phyloP scores from a whole-genome alignment of 116 monocot species.

The Posidonia oceanica region DNA sequence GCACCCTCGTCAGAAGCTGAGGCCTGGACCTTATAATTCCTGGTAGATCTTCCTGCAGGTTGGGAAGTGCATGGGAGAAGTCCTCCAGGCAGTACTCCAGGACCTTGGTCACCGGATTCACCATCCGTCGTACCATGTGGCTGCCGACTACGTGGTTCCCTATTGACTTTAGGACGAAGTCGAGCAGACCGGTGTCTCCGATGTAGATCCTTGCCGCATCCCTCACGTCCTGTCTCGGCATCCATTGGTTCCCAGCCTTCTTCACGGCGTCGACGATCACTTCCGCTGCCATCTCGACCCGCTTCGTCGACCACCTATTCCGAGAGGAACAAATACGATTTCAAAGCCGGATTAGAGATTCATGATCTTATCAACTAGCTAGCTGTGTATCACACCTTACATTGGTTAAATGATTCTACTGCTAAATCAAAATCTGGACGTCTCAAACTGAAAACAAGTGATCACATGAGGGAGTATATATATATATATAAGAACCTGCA shows the following conservation, averaged over 20 bases:
- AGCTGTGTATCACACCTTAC: too few species aligned
- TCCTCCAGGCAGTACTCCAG: conserved; percentile 85
- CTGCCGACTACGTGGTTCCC: conserved; percentile 77
- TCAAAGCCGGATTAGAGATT: too few species aligned
- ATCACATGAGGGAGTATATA: too few species aligned
- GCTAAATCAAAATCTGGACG: too few species aligned
- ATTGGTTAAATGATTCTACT: too few species aligned
- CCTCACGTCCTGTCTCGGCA: conserved; percentile 78
- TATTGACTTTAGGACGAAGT: conserved; percentile 85
- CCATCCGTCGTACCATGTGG: conserved; percentile 63
- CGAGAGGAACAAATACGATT: too few species aligned
- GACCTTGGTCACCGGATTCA: conserved; percentile 91
- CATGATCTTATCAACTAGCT: too few species aligned
- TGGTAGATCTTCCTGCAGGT: background rate
- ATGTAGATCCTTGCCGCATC: conserved; percentile 70
- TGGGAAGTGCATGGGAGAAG: conserved; percentile 14
- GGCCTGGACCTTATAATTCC: conserved; percentile 1
- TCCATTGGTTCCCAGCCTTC: conserved; percentile 46
- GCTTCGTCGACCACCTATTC: conserved; percentile 65
- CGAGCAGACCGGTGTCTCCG: conserved; percentile 86
- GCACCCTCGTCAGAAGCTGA: conserved; percentile 30
- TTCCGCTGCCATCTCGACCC: conserved; percentile 79
- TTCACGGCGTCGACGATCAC: conserved; percentile 71
- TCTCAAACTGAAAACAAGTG: too few species aligned
- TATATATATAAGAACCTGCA: conserved; percentile 19